Evolutionary conservation across 2,329 filamentous ascomycete genomes (phyloP).

Genomic region (Aspergillus terreus): DNA sequence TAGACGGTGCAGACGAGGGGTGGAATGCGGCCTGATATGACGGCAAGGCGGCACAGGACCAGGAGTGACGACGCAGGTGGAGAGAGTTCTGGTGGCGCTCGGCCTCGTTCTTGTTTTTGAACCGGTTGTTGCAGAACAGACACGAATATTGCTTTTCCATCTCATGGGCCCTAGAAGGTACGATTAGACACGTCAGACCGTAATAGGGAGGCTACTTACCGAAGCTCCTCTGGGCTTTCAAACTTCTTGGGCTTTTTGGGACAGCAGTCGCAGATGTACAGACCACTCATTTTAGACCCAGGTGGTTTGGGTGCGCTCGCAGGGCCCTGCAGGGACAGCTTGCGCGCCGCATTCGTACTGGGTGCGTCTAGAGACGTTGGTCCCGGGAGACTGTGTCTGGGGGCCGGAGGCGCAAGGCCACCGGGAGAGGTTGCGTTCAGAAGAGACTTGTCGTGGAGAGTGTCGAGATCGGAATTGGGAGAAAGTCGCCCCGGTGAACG

Average conservation of each 20-base stretch:
- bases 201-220: constrained; percentile 51
- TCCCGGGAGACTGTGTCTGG: constrained; percentile 34
- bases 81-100: constrained; percentile 95
- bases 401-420: constrained; percentile 35
- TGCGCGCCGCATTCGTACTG: constrained; percentile 39
- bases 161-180: constrained; percentile 66
- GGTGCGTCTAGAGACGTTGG: constrained; percentile 38
- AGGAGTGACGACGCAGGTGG: constrained; percentile 87
- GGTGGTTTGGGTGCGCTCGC: constrained; percentile 31
- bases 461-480: constrained; percentile 53
- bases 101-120: constrained; percentile 99
- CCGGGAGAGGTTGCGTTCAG: constrained; percentile 45
- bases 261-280: constrained; percentile 85
- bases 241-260: constrained; percentile 97
- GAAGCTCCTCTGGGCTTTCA: constrained; percentile 75
- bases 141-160: constrained; percentile 97
- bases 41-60: constrained; percentile 85
- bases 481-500: constrained; percentile 60
- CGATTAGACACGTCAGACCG: not conserved
- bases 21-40: constrained; percentile 82
- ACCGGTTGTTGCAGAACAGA: constrained; percentile 86
- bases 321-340: constrained; percentile 43
- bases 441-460: constrained; percentile 51
- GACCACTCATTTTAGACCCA: constrained; percentile 50
- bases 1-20: constrained; percentile 56